Conservation (phyloP, 768 basidiomycete species). For the Boletus eberwhitei region DNA sequence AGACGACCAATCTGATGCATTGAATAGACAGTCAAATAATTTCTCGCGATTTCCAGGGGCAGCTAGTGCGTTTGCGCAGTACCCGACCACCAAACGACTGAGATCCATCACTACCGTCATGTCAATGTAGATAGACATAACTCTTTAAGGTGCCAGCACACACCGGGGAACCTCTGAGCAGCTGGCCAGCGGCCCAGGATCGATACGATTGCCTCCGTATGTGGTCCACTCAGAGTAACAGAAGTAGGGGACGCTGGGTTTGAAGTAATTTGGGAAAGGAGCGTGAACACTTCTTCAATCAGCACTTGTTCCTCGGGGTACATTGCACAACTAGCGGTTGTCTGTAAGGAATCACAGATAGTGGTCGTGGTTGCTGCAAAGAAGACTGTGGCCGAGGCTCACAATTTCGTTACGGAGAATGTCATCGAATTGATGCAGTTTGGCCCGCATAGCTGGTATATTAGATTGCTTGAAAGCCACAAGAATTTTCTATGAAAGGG, state of each 20-base stretch:
- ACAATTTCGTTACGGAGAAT: conserved; percentile 67
- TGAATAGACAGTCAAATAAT: conserved; percentile 62
- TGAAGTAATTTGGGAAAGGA: conserved; percentile 50
- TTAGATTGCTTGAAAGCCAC: conserved; percentile 85
- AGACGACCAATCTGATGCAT: conserved; percentile 60
- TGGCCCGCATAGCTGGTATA: conserved; percentile 74
- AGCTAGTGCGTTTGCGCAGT: conserved; percentile 52
- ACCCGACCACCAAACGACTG: conserved; percentile 68
- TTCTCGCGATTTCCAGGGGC: conserved; percentile 41
- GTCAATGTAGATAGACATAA: background rate
- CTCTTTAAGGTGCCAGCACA: conserved; percentile 5
- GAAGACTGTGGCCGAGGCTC: conserved; percentile 23
- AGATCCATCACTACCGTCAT: conserved; percentile 73
- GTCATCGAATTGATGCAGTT: conserved; percentile 74
- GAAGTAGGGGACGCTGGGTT: conserved; percentile 26
- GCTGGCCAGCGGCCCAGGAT: conserved; percentile 74
- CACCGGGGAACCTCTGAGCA: conserved; percentile 71
- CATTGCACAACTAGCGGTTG: conserved; percentile 68
- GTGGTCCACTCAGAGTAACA: conserved; percentile 40
- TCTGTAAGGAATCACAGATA: conserved; percentile 37
- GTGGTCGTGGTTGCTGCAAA: background rate
- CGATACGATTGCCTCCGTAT: conserved; percentile 59
- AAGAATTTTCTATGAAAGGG: conserved; percentile 46
- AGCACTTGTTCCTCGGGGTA: conserved; percentile 56
- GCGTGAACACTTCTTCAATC: conserved; percentile 61